Evolutionary conservation across 192 early-diverging fungal species (phyloP).

Genomic region (Entomortierella beljakovae): DNA sequence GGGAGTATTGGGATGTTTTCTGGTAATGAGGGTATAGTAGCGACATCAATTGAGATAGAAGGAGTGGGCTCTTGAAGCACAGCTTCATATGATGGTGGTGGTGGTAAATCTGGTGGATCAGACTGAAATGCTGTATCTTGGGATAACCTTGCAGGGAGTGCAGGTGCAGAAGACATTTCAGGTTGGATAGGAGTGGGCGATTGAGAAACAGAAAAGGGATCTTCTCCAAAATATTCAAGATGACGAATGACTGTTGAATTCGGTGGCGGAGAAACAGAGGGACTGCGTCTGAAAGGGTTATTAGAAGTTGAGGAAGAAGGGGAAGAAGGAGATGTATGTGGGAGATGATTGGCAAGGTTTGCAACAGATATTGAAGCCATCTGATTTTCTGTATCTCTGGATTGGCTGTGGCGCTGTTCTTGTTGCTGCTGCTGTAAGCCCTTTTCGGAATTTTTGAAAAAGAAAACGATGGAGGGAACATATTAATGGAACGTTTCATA

Average conservation of each 20-base stretch:
- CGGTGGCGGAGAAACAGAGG: conserved; percentile 18
- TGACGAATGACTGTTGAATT: neutral
- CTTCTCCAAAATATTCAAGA: conserved; percentile 3
- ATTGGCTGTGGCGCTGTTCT: neutral
- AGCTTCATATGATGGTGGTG: conserved; percentile 28
- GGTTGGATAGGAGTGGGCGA: neutral
- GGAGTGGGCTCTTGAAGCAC: neutral
- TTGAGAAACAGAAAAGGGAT: conserved; percentile 31
- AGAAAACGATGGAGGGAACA: neutral
- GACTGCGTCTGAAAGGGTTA: conserved; percentile 41
- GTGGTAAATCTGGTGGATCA: conserved; percentile 28
- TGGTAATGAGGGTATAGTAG: neutral
- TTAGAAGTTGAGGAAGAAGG: conserved; percentile 24
- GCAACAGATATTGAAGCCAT: conserved; percentile 8
- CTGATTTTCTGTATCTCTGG: neutral
- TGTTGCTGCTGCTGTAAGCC: conserved; percentile 3
- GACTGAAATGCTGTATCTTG: neutral
- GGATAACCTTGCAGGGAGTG: neutral
- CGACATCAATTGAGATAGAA: neutral
- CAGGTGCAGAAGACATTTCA: neutral
- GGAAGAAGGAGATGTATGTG: conserved; percentile 10
- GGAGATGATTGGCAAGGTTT: conserved; percentile 3
- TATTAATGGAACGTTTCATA: no score
- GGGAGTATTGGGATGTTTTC: neutral
- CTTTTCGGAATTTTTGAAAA: neutral